Conservation (phyloP, 1,284 basidiomycete genomes). For the Thelephora terrestris region DNA sequence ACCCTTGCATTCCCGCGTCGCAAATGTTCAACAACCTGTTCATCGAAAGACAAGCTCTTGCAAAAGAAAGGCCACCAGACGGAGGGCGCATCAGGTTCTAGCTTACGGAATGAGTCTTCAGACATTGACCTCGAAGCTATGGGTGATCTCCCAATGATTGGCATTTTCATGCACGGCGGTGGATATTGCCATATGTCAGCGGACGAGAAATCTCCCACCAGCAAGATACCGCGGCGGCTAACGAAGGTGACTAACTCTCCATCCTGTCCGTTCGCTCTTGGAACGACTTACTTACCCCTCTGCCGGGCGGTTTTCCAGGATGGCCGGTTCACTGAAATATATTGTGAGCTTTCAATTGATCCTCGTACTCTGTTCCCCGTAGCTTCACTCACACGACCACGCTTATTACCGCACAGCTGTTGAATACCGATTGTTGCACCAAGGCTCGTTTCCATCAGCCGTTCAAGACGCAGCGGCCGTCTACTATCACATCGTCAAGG, state of each 20-base stretch:
- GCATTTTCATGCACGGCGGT: conserved; percentile 42
- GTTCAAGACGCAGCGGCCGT: conserved; percentile 54
- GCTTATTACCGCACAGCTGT: conserved; percentile 22
- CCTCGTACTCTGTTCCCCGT: not conserved
- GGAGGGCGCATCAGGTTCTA: not conserved
- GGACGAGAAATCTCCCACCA: conserved; percentile 36
- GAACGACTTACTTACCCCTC: not conserved
- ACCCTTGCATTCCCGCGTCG: no score
- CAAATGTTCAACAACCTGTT: not conserved
- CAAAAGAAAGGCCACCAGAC: not conserved
- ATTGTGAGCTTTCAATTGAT: conserved; percentile 15
- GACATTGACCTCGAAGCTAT: conserved; percentile 15
- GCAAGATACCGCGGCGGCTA: conserved; percentile 34
- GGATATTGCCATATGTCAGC: conserved; percentile 48
- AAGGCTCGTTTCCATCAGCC: conserved; percentile 50
- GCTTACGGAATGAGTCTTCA: not conserved
- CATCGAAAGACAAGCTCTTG: not conserved
- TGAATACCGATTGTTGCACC: conserved; percentile 40
- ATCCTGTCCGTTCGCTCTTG: not conserved
- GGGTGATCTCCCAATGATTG: conserved; percentile 26
- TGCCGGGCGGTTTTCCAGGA: conserved; percentile 12
- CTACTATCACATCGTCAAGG: conserved; percentile 42
- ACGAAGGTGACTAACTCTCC: conserved; percentile 21
- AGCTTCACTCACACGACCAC: not conserved
- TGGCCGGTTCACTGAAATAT: conserved; percentile 31